A percentile compares a stretch with the other conserved stretches of the same genome.
Conservation (phyloP, 2,329 filamentous ascomycete genomes). For the Metarhizium guizhouense region DNA sequence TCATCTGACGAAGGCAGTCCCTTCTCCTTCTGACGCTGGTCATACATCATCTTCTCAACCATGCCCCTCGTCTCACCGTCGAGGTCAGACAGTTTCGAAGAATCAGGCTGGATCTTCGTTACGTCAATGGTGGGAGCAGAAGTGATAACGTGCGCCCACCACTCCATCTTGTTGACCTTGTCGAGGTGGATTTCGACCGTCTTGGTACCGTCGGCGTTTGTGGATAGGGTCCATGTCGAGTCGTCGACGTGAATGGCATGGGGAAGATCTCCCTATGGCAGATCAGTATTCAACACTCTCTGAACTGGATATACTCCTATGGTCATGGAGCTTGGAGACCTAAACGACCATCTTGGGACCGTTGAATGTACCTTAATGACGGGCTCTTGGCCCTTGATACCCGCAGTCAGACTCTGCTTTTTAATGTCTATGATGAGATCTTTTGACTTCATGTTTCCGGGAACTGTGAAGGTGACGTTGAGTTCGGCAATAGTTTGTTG, state of each 20-base stretch:
- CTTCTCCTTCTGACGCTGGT: constrained; percentile 93
- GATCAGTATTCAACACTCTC: neutral
- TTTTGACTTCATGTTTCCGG: constrained; percentile 72
- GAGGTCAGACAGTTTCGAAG: constrained; percentile 81
- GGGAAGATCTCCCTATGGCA: constrained; percentile 67
- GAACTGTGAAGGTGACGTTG: constrained; percentile 69
- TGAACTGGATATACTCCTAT: neutral
- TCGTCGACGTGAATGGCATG: constrained; percentile 75
- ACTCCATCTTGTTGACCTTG: constrained; percentile 95
- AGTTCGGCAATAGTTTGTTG: constrained; percentile 84
- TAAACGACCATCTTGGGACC: constrained; percentile 16
- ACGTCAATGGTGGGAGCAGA: constrained; percentile 87
- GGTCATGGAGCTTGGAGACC: neutral
- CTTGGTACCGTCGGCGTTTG: constrained; percentile 59
- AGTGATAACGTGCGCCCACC: constrained; percentile 92
- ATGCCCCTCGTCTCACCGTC: constrained; percentile 91
- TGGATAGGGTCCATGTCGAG: constrained; percentile 85
- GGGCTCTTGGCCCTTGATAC: constrained; percentile 79
- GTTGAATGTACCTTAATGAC: constrained; percentile 64
- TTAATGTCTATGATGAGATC: constrained; percentile 80
- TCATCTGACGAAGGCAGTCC: constrained; percentile 87
- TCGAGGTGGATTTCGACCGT: constrained; percentile 77
- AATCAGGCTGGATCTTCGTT: constrained; percentile 88
- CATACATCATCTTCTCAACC: constrained; percentile 99
- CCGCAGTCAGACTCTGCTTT: constrained; percentile 68